phyloP scores from a whole-genome alignment of 2,329 filamentous ascomycete species.

The Mariannaea elegans region DNA sequence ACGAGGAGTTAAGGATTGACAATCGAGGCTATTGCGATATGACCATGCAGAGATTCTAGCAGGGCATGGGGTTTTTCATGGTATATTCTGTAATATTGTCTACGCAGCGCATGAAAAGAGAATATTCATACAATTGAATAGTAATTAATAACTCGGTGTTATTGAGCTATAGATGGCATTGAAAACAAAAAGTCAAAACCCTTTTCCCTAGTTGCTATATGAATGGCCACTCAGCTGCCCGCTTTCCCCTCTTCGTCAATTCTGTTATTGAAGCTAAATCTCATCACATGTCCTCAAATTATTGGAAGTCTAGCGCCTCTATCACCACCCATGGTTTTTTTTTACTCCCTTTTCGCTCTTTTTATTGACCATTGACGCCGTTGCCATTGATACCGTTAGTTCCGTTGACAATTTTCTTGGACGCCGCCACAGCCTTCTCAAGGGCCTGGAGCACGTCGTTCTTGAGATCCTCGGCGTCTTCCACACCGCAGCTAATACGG shows the following conservation, averaged over 20 bases:
- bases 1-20: background rate
- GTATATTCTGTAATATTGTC: too few species aligned
- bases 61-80: too few species aligned
- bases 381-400: constrained; percentile 37
- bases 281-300: constrained; percentile 33
- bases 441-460: constrained; percentile 85
- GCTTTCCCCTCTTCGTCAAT: background rate
- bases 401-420: constrained; percentile 40
- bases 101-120: too few species aligned
- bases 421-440: constrained; percentile 70
- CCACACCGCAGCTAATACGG: constrained; percentile 90
- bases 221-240: background rate
- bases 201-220: too few species aligned
- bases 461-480: constrained; percentile 86
- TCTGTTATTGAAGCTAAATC: constrained; percentile 20
- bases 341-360: background rate
- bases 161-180: too few species aligned
- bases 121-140: too few species aligned
- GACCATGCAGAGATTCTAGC: background rate
- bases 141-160: too few species aligned
- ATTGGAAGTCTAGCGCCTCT: constrained; percentile 11
- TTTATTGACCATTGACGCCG: constrained; percentile 28
- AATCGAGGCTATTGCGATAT: background rate
- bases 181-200: constrained; percentile 8
- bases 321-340: background rate